These are phyloP conservation scores for Oryza punctata DNA, from an alignment of 176 grass and related monocot species.

Conservation along the genomic window DNA sequence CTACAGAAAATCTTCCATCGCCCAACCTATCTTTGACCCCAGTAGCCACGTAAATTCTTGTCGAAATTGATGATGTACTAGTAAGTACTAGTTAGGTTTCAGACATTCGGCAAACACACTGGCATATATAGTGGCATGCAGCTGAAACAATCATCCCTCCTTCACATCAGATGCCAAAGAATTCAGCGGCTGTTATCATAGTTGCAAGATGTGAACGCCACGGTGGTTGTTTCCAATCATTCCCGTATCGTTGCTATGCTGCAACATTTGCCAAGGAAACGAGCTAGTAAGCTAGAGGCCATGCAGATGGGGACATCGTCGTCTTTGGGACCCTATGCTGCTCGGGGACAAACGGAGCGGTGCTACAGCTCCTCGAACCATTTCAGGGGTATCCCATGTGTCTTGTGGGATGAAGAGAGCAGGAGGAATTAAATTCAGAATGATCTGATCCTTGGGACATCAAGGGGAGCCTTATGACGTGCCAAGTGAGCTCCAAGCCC, in stretches of 20 bases:
- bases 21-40: neutral
- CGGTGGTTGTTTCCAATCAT: conserved; percentile 54
- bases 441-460: neutral
- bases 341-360: conserved; percentile 5
- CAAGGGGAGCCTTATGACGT: neutral
- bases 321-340: neutral
- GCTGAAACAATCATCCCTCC: neutral
- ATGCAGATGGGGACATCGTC: conserved; percentile 18
- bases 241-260: conserved; percentile 33
- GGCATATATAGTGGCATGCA: neutral
- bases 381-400: conserved; percentile 51
- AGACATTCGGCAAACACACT: neutral
- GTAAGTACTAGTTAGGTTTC: neutral
- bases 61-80: neutral
- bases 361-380: conserved; percentile 4
- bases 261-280: neutral
- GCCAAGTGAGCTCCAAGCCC: conserved; percentile 2
- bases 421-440: neutral
- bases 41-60: neutral
- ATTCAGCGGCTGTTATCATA: conserved; percentile 35
- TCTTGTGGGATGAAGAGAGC: neutral
- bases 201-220: conserved; percentile 41
- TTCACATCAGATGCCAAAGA: neutral
- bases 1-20: neutral
- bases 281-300: neutral